Base-by-base conservation (phyloP, 164 flowering plant species). In the Stephania japonica region DNA sequence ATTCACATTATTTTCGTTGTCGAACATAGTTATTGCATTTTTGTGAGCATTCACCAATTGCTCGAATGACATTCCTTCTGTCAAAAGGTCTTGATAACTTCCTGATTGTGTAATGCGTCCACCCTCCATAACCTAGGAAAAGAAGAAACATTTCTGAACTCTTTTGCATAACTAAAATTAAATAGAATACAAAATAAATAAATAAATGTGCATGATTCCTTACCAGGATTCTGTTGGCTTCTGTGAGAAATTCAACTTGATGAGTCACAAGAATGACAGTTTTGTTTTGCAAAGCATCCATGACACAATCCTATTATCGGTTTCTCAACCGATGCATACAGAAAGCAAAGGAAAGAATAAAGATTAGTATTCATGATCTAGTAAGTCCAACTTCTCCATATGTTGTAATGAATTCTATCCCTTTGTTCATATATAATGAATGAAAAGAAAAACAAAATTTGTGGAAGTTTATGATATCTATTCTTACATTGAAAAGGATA, bases 261-360 rank as follows among this genome's bases (percentile, higher is more conserved):
- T 94, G 97, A 68, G 98, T 92, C 47, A 94, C 97, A 62, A 92
- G 82, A 79, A 94, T 81, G 43, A 94, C 93, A 19, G 91, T 94
- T 76, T 92, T 92, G 24, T 71, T 69, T 53, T 71, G 77, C 7
- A 94, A 83, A 69, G 92, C 90, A 71, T 26, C 75, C 93, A 85
- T 85, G 62, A 94, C 97, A 80, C 94, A 94, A 0, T 89, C 93
- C 94, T 94, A 86, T 56, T 14, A 18, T 27, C 32, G 32, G 32
- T 56, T 53, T 0, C 23, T 56, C 63, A 7, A 56, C 21, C 63
- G 7, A 56, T 13, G 11, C 3, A 13, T 13, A 50, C 3, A 13
- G 5, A 13, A 27, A 27, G 18, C 59, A 50, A 50, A 19, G 14
- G 19, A 13, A 47, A 47, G 53, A 47, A 47, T 1, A 47, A 47